These are phyloP conservation scores for Talaromyces thailandensis DNA, from an alignment of 495 filamentous ascomycete species.

Conservation along the genomic window DNA sequence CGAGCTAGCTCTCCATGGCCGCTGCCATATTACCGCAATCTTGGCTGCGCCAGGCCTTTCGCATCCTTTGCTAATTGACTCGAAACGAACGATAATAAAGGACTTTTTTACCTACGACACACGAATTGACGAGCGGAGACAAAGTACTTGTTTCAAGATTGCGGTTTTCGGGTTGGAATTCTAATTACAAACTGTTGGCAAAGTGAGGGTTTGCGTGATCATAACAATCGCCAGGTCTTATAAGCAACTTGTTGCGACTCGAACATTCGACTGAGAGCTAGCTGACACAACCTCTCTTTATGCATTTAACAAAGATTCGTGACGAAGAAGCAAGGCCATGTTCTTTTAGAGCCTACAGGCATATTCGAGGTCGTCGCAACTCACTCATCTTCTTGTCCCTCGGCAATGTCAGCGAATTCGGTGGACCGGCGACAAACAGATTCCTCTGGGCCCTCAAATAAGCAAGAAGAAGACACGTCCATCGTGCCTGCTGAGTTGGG, in stretches of 20 bases:
- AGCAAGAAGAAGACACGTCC: constrained; percentile 18
- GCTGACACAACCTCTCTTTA: not conserved
- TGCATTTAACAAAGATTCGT: constrained; percentile 1
- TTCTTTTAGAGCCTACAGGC: not conserved
- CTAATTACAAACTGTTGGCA: not conserved
- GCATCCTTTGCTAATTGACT: not conserved
- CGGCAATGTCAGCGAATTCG: constrained; percentile 39
- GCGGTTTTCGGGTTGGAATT: not conserved
- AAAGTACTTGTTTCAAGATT: not conserved
- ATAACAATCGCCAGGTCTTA: not conserved
- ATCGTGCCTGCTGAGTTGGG: constrained; percentile 22
- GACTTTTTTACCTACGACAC: not conserved
- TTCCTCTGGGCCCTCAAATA: constrained; percentile 16
- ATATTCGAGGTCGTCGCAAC: not conserved
- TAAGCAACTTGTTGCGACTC: not conserved
- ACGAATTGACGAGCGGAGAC: not conserved
- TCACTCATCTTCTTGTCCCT: not conserved
- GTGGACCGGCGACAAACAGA: constrained; percentile 4
- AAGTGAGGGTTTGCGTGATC: not conserved
- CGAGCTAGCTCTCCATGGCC: constrained; percentile 5
- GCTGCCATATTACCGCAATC: not conserved
- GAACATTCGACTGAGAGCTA: not conserved
- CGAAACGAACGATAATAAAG: not conserved
- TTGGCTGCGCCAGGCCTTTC: constrained; percentile 5
- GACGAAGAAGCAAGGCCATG: constrained; percentile 6